Conservation (phyloP, 1,284 basidiomycete species). For the Microstroma glucosiphilum region DNA sequence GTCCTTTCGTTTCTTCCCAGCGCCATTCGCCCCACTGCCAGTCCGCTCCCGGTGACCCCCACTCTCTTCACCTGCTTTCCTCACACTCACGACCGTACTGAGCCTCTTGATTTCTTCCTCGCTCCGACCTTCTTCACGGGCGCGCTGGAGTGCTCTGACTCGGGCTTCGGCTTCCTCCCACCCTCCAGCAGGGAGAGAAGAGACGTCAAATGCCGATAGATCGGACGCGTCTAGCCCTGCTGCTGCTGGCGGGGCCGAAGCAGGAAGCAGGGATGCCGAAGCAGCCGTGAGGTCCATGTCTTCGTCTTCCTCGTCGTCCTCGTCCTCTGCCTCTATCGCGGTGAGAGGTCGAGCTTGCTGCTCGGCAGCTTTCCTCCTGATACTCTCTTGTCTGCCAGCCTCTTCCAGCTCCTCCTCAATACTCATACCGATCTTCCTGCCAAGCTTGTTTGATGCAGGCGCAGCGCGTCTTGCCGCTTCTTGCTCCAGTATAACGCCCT, state of each 20-base stretch:
- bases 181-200: neutral
- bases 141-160: neutral
- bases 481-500: conserved; percentile 17
- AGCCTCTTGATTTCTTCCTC: neutral
- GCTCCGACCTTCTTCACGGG: neutral
- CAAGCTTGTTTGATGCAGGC: conserved; percentile 15
- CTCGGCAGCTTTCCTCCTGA: conserved; percentile 13
- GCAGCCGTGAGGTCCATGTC: conserved; percentile 14
- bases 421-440: conserved; percentile 23
- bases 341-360: neutral
- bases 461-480: conserved; percentile 16
- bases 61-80: neutral
- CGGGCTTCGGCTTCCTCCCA: neutral
- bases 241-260: too few relatives aligned
- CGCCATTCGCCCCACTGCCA: neutral
- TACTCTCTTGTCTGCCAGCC: conserved; percentile 26
- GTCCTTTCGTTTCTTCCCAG: neutral
- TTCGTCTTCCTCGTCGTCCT: conserved; percentile 13
- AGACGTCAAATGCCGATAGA: neutral
- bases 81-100: neutral
- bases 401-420: conserved; percentile 33
- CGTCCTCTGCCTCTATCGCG: neutral
- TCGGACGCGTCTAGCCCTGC: conserved; percentile 3
- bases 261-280: too few relatives aligned
- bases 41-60: neutral